Evolutionary conservation across 2,329 filamentous ascomycete genomes (phyloP), one percentile per base, ranked within the genome.

Genomic region (Beauveria scarabaeidicola): DNA sequence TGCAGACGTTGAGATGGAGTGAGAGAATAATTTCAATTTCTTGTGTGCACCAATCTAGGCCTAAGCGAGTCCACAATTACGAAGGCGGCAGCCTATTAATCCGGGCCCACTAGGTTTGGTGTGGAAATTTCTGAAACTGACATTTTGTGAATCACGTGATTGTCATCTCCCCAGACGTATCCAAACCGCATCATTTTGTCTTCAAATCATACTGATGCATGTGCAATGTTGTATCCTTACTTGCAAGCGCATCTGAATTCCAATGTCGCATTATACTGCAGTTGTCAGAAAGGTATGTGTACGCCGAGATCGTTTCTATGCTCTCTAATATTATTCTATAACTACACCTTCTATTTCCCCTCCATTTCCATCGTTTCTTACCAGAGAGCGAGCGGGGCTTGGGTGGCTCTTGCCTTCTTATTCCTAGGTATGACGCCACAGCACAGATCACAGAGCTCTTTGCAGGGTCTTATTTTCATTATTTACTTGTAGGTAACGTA

Each of bases 41-140:
- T 72, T 74, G 72, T 74, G 73, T 73, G 70, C 70, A 69, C 61
- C 68, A 67, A 64, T 69, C 70, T 71, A 69, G 69, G 69, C 71
- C 71, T 74, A 74, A 73, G 70, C 71, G 70, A 73, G 64, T 61
- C 64, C 63, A 63, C 52, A 64, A 62, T 59, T 65, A 66, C 68
- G 64, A 59, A 62, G 46, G 54, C 67, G 68, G 67, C 52, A 25
- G 61, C 64, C 64, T 43, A 63, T 70, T 70, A 58, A 67, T 70
- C 69, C 69, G 68, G 55, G 48, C 53, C 59, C 59, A 61, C 63
- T 64, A 66, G 62, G 50, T 60, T 52, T 60, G 38, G 21, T 10
- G 11, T 21, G n/a, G 29, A 47, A 55, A 58, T 46, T 58, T 23
- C 2, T n/a, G 25, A 17, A 40, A 51, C 10, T 10, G 11, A 36